Conservation (phyloP, 1,284 basidiomycete species). For the Ustilago bromivora region DNA sequence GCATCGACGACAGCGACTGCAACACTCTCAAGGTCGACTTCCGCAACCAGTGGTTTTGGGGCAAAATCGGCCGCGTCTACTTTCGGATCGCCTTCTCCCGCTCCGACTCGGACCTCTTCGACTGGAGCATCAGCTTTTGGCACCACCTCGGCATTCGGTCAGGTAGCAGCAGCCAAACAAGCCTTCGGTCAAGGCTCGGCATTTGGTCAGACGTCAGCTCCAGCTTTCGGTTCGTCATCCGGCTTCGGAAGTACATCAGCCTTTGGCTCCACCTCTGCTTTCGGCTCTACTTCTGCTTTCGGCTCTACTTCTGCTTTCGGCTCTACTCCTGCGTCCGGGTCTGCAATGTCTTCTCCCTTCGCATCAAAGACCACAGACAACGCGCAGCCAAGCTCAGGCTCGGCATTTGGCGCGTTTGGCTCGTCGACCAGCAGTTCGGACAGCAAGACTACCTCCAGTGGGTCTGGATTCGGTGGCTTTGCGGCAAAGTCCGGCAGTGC, state of each 20-base stretch:
- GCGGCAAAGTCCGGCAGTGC: constrained; percentile 34
- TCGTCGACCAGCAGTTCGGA: background rate
- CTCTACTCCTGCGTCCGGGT: constrained; percentile 52
- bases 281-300: constrained; percentile 47
- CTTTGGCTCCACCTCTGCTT: constrained; percentile 54
- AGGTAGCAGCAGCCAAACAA: constrained; percentile 39
- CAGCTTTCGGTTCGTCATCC: constrained; percentile 53
- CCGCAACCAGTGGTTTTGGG: constrained; percentile 19
- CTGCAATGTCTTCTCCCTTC: constrained; percentile 30
- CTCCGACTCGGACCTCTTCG: constrained; percentile 5
- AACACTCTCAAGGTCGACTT: constrained; percentile 11
- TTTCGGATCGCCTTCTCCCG: constrained; percentile 25
- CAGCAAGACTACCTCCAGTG: constrained; percentile 8
- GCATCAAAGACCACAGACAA: constrained; percentile 16
- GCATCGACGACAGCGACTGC: constrained; percentile 24
- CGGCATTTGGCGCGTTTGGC: constrained; percentile 26
- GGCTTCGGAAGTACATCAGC: constrained; percentile 68
- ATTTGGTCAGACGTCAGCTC: constrained; percentile 53
- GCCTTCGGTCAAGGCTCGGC: constrained; percentile 52
- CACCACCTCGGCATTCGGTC: constrained; percentile 69
- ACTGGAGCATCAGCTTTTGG: constrained; percentile 60
- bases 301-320: constrained; percentile 49
- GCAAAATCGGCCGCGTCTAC: constrained; percentile 33
- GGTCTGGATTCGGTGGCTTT: constrained; percentile 44
- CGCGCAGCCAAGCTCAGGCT: constrained; percentile 26